Evolutionary conservation across 2,329 filamentous ascomycete genomes (phyloP).

Genomic region (Paraphoma chrysanthemicola): DNA sequence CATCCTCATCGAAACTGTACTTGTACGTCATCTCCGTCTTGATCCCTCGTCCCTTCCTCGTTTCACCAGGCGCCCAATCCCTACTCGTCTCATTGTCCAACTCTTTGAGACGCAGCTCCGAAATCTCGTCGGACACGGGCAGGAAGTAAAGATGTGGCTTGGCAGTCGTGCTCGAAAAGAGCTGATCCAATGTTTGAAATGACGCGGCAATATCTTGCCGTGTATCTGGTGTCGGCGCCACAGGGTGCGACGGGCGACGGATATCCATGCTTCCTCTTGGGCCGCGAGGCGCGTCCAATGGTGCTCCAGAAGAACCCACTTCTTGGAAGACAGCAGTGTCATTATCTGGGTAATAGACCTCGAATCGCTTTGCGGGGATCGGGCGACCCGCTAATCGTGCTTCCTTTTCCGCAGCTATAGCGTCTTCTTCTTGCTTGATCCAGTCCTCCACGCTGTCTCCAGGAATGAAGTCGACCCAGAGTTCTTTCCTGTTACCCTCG

Average conservation of each 20-base stretch:
- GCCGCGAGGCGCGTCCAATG: constrained; percentile 28
- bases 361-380: constrained; percentile 34
- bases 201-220: constrained; percentile 32
- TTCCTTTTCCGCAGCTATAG: constrained; percentile 36
- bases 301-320: constrained; percentile 36
- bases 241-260: constrained; percentile 6
- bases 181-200: constrained; percentile 65
- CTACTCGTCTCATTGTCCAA: constrained; percentile 56
- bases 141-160: constrained; percentile 72
- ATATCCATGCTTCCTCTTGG: constrained; percentile 18
- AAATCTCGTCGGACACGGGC: constrained; percentile 70
- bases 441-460: constrained; percentile 74
- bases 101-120: constrained; percentile 68
- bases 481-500: constrained; percentile 80
- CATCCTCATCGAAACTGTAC: constrained; percentile 53
- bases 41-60: constrained; percentile 38
- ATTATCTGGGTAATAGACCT: constrained; percentile 37
- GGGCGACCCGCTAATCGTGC: constrained; percentile 27
- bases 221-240: constrained; percentile 12
- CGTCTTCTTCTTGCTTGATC: constrained; percentile 62
- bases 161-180: constrained; percentile 65
- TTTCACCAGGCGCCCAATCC: constrained; percentile 48
- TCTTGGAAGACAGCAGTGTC: constrained; percentile 40
- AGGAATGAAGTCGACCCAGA: constrained; percentile 92
- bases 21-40: constrained; percentile 44